These are phyloP conservation scores for Cruciata laevipes DNA, from an alignment of 257 asterid species.

Conservation along the genomic window DNA sequence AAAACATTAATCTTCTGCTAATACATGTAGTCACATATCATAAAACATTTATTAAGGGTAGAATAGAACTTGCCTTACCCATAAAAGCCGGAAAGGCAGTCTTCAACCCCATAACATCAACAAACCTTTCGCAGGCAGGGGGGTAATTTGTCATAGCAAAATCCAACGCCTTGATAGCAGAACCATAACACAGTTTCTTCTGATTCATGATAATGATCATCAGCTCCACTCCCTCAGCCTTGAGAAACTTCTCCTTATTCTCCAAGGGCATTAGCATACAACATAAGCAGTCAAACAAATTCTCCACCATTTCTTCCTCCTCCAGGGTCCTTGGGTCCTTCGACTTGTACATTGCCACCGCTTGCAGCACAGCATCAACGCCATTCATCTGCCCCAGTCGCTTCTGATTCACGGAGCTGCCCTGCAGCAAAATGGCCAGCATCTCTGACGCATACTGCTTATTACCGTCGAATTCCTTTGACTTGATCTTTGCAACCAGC, in stretches of 20 bases:
- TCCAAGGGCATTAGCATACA: constrained; percentile 97
- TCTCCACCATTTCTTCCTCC: constrained; percentile 99
- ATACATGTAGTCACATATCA: neutral
- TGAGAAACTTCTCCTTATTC: constrained; percentile 95
- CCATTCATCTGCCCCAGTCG: constrained; percentile 95
- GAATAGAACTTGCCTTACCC: constrained; percentile 97
- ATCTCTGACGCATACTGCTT: constrained; percentile 97
- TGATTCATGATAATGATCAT: constrained; percentile 97
- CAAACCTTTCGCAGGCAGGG: constrained; percentile 94
- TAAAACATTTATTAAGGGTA: constrained; percentile 22
- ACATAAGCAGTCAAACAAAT: constrained; percentile 80
- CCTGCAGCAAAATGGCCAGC: constrained; percentile 85
- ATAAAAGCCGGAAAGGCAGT: constrained; percentile 99
- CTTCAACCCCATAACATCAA: constrained; percentile 97
- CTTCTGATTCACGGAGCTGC: constrained; percentile 68
- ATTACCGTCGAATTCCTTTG: constrained; percentile 79
- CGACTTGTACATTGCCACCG: constrained; percentile 89
- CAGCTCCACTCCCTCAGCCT: constrained; percentile 95
- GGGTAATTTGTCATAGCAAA: constrained; percentile 92
- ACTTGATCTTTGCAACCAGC: constrained; percentile 78
- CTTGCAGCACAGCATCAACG: constrained; percentile 87
- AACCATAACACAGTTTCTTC: constrained; percentile 88
- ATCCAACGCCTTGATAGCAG: constrained; percentile 87
- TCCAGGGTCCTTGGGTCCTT: constrained; percentile 88
- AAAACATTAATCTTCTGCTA: neutral